Percentiles rank a stretch among this genome's conserved stretches.
These are phyloP conservation scores for Leonotis leonurus DNA, from an alignment of 257 asterid genomes.

Conservation along the genomic window DNA sequence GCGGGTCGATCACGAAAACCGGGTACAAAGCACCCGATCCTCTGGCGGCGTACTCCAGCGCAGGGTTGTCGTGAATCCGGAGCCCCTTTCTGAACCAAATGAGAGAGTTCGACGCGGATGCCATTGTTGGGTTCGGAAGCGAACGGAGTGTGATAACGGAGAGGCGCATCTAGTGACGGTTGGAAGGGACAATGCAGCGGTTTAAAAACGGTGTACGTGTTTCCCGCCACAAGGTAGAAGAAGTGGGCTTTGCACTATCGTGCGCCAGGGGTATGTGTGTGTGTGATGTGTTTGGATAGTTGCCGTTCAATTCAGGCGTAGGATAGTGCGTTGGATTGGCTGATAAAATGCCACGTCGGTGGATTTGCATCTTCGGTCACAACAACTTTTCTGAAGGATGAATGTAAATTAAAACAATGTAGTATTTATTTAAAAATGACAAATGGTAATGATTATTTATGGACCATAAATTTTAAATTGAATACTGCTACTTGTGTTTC, in stretches of 20 bases:
- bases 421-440: too few species aligned
- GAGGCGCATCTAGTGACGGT: conserved; percentile 17
- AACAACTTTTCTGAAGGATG: too few species aligned
- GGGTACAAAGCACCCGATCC: conserved; percentile 59
- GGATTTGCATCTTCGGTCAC: too few species aligned
- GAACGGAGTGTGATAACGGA: conserved; percentile 12
- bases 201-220: conserved; percentile 34
- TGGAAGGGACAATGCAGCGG: conserved; percentile 17
- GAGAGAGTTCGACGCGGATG: conserved; percentile 54
- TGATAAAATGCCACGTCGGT: conserved; percentile 42
- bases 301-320: conserved; percentile 17
- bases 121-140: conserved; percentile 29
- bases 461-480: too few species aligned
- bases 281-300: conserved; percentile 31
- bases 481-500: too few species aligned
- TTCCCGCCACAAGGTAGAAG: conserved; percentile 46
- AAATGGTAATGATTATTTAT: too few species aligned
- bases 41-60: conserved; percentile 60
- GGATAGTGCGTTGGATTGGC: conserved; percentile 28
- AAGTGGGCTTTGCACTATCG: conserved; percentile 8
- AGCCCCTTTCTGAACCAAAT: conserved; percentile 91
- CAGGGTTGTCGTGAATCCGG: conserved; percentile 92
- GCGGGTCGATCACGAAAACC: conserved; percentile 90
- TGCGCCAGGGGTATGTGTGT: conserved; percentile 28
- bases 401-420: too few species aligned